Evolutionary conservation across 2,329 filamentous ascomycete genomes (phyloP).

Genomic region (Periconia sp.): DNA sequence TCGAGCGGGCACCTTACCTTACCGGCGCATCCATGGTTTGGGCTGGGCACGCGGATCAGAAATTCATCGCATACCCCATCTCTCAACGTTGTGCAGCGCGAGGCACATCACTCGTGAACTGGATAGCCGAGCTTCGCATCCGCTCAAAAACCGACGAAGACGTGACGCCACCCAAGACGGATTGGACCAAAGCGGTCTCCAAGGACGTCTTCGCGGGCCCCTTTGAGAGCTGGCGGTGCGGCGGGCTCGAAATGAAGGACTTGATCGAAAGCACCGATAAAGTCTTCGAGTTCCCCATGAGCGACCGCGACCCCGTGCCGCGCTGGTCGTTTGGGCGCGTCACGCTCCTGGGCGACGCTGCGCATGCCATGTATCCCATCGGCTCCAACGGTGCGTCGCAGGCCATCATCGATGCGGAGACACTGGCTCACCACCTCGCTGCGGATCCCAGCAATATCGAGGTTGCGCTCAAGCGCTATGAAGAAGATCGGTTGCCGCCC

Average conservation of each 20-base stretch:
- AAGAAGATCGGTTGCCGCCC: constrained; percentile 44
- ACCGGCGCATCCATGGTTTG: constrained; percentile 50
- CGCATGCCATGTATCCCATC: constrained; percentile 48
- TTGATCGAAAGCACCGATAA: constrained; percentile 47
- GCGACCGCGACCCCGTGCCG: constrained; percentile 46
- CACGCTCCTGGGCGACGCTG: constrained; percentile 47
- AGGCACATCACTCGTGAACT: constrained; percentile 48
- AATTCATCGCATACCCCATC: constrained; percentile 53
- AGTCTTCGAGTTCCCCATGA: constrained; percentile 52
- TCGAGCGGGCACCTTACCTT: constrained; percentile 45
- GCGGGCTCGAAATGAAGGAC: constrained; percentile 46
- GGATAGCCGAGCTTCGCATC: constrained; percentile 51
- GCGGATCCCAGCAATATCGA: constrained; percentile 23
- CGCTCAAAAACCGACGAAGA: constrained; percentile 47
- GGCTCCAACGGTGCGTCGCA: constrained; percentile 49
- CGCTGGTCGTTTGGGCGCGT: constrained; percentile 40
- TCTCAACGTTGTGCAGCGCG: constrained; percentile 36
- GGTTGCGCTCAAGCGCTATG: constrained; percentile 42
- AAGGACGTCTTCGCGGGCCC: constrained; percentile 45
- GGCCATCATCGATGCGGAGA: constrained; percentile 49
- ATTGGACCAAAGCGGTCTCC: constrained; percentile 48
- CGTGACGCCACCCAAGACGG: constrained; percentile 47
- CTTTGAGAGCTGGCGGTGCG: constrained; percentile 47
- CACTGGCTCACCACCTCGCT: constrained; percentile 38
- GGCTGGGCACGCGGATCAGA: constrained; percentile 51